A percentile compares a stretch with the other conserved stretches of the same genome.
These are phyloP conservation scores for Talaromyces islandicus DNA, from an alignment of 2,329 filamentous ascomycete genomes.

Conservation along the genomic window DNA sequence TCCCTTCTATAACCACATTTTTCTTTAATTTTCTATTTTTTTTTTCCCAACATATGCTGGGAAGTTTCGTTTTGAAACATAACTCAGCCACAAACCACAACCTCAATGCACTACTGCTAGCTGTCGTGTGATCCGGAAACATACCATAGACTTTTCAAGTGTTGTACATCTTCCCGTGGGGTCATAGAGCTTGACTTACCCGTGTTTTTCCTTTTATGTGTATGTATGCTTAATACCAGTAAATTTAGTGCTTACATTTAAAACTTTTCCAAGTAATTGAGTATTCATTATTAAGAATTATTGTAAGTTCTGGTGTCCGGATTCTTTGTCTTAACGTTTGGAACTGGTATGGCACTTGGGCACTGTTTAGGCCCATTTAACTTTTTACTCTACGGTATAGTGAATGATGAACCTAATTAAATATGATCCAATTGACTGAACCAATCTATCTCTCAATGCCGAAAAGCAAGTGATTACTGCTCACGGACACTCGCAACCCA, in stretches of 20 bases:
- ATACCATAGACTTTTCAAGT: slow-evolving; percentile 10
- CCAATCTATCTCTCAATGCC: neutral
- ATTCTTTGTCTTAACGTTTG: no score
- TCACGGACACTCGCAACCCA: neutral
- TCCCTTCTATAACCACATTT: slow-evolving; percentile 4
- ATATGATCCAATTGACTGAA: neutral
- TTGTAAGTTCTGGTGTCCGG: no score
- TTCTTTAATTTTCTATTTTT: slow-evolving; percentile 6
- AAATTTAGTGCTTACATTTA: slow-evolving; percentile 4
- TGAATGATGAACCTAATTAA: neutral
- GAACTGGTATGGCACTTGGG: no score
- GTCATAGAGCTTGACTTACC: slow-evolving; percentile 10
- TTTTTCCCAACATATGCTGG: slow-evolving; percentile 6
- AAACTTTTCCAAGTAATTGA: neutral
- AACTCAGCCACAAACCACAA: slow-evolving; percentile 4
- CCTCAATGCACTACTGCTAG: slow-evolving; percentile 5
- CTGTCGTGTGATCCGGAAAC: slow-evolving; percentile 5
- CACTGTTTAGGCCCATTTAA: no score
- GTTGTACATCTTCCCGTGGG: slow-evolving; percentile 11
- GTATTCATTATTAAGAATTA: no score
- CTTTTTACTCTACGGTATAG: no score
- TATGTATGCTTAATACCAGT: slow-evolving; percentile 13
- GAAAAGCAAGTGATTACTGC: neutral
- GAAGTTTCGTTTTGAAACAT: slow-evolving; percentile 1
- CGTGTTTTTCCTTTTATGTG: slow-evolving; percentile 11